Evolutionary conservation across 2,329 filamentous ascomycete genomes (phyloP).

Genomic region (Sarocladiaceae sp.): DNA sequence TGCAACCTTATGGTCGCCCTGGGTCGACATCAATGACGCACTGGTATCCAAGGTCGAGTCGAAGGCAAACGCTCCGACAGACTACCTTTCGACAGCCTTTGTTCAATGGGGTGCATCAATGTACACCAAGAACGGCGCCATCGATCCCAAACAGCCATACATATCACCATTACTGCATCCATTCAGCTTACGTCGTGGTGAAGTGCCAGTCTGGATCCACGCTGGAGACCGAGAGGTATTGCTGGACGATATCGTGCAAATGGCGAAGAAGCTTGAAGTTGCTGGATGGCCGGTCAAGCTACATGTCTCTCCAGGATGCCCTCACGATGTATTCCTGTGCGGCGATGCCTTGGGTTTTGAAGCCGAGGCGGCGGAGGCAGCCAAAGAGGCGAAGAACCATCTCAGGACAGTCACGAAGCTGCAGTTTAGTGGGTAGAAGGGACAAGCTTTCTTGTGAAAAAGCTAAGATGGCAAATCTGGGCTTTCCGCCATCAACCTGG

Average conservation of each 20-base stretch:
- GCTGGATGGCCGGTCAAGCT: conserved; percentile 16
- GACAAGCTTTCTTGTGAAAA: too few species aligned
- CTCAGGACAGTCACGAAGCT: background rate
- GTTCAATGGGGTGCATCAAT: conserved; percentile 15
- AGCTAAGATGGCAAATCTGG: too few species aligned
- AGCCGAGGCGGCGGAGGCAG: conserved; percentile 14
- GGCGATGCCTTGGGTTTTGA: conserved; percentile 18
- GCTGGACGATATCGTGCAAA: conserved; percentile 15
- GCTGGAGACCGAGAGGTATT: conserved; percentile 18
- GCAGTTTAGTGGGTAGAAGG: too few species aligned
- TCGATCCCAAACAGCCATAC: conserved; percentile 11
- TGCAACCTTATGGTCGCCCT: conserved; percentile 18
- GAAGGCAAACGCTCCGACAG: conserved; percentile 14
- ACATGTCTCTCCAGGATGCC: conserved; percentile 13
- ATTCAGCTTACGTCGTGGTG: conserved; percentile 8
- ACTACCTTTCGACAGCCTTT: conserved; percentile 18
- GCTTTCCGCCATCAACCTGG: too few species aligned
- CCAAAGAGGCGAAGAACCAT: conserved; percentile 12
- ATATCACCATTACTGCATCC: conserved; percentile 15
- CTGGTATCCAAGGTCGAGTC: conserved; percentile 15
- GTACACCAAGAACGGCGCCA: conserved; percentile 11
- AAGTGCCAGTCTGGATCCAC: conserved; percentile 19
- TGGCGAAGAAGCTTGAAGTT: conserved; percentile 13
- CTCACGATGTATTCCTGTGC: conserved; percentile 18
- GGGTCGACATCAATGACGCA: conserved; percentile 21